These are phyloP conservation scores for Pseudogymnoascus sp. DNA, from an alignment of 2,329 filamentous ascomycete genomes.

Conservation along the genomic window DNA sequence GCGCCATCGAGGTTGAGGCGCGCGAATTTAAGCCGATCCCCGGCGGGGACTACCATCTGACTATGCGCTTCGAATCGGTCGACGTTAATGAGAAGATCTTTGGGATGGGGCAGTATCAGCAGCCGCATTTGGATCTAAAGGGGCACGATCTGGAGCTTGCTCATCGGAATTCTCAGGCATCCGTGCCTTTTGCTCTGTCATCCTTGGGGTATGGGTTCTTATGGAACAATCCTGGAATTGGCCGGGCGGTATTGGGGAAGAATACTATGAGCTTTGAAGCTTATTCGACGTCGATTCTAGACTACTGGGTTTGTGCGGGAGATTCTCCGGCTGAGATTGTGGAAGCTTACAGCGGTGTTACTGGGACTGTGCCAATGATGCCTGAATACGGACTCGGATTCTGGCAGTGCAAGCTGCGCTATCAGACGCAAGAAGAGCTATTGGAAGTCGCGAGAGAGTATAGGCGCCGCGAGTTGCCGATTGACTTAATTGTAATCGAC, in stretches of 20 bases:
- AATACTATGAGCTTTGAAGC: conserved; percentile 57
- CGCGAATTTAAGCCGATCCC: conserved; percentile 41
- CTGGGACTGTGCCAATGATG: conserved; percentile 59
- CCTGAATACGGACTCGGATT: conserved; percentile 61
- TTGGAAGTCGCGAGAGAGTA: conserved; percentile 53
- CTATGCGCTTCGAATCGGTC: conserved; percentile 49
- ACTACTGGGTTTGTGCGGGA: conserved; percentile 57
- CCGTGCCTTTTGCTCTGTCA: conserved; percentile 53
- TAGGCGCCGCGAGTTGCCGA: conserved; percentile 43
- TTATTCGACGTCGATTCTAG: conserved; percentile 46
- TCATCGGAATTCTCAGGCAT: conserved; percentile 59
- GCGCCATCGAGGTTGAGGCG: conserved; percentile 41
- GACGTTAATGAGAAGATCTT: conserved; percentile 51
- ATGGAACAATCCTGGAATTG: conserved; percentile 59
- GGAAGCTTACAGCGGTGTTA: conserved; percentile 46
- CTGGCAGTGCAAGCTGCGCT: conserved; percentile 61
- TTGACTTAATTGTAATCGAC: conserved; percentile 59
- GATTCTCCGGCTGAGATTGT: conserved; percentile 48
- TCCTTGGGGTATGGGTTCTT: conserved; percentile 54
- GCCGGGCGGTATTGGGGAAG: conserved; percentile 51
- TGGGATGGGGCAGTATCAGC: conserved; percentile 63
- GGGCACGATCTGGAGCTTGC: conserved; percentile 55
- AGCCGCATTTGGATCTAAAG: conserved; percentile 54
- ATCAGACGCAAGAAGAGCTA: conserved; percentile 57
- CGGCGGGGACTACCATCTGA: conserved; percentile 47